phyloP scores from a whole-genome alignment of 2,329 filamentous ascomycete species.

The Knufia petricola region DNA sequence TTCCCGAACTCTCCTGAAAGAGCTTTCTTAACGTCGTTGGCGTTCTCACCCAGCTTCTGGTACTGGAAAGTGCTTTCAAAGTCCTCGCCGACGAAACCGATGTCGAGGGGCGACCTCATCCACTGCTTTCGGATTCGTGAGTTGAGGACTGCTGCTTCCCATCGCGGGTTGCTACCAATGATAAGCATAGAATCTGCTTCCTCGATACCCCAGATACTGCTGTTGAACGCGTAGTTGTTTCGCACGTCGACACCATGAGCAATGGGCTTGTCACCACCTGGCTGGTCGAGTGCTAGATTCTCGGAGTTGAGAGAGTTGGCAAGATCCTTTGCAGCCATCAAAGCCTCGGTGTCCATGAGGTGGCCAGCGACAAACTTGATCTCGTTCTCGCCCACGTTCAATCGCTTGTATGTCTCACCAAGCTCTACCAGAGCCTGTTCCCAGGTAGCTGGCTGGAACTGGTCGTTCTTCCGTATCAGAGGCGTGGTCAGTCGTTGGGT shows the following conservation, averaged over 20 bases:
- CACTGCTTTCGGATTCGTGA: slow-evolving; percentile 97
- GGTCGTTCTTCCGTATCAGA: slow-evolving; percentile 74
- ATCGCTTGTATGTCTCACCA: slow-evolving; percentile 64
- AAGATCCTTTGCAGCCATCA: slow-evolving; percentile 94
- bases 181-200: slow-evolving; percentile 87
- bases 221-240: slow-evolving; percentile 95
- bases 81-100: slow-evolving; percentile 80
- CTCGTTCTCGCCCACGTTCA: slow-evolving; percentile 80
- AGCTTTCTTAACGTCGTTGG: slow-evolving; percentile 71
- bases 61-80: slow-evolving; percentile 96
- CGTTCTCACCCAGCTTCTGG: slow-evolving; percentile 74
- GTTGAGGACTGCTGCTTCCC: slow-evolving; percentile 91
- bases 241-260: slow-evolving; percentile 90
- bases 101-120: slow-evolving; percentile 86
- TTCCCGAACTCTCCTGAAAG: slow-evolving; percentile 83
- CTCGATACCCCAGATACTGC: slow-evolving; percentile 84
- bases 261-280: slow-evolving; percentile 69
- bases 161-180: slow-evolving; percentile 87
- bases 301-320: slow-evolving; percentile 95
- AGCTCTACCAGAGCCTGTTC: slow-evolving; percentile 90
- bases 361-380: slow-evolving; percentile 93
- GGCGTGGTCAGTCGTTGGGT: slow-evolving; percentile 93
- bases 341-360: slow-evolving; percentile 80
- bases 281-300: slow-evolving; percentile 86
- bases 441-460: slow-evolving; percentile 89